Percentiles rank a stretch among this genome's conserved stretches.
These are phyloP conservation scores for Phytopythium boreale DNA, from an alignment of 352 stramenopile species.

Conservation along the genomic window DNA sequence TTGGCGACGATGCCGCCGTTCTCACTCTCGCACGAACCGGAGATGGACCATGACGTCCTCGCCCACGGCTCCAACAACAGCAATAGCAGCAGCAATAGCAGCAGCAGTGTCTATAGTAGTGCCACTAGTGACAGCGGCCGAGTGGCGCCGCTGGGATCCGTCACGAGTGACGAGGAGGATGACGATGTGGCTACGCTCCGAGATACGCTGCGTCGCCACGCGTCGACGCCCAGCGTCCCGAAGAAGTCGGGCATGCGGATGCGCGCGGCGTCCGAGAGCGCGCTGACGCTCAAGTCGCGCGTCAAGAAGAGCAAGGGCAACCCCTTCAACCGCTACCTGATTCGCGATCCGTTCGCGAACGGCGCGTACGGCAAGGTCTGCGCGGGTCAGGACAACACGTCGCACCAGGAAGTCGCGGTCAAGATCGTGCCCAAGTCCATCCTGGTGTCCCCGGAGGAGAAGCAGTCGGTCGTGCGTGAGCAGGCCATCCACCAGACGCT, in stretches of 20 bases:
- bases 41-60: not conserved
- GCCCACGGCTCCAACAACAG: constrained; percentile 6
- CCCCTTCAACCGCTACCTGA: constrained; percentile 38
- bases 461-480: constrained; percentile 70
- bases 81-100: constrained; percentile 13
- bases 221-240: constrained; percentile 6
- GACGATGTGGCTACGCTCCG: not conserved
- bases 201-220: constrained; percentile 1
- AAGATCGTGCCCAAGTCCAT: constrained; percentile 81
- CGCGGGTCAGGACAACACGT: constrained; percentile 42
- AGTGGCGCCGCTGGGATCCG: constrained; percentile 9
- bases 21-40: not conserved
- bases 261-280: constrained; percentile 29
- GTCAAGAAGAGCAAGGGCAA: constrained; percentile 63
- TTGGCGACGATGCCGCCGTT: not conserved
- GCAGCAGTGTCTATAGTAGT: constrained; percentile 18
- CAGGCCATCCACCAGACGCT: constrained; percentile 66
- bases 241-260: constrained; percentile 13
- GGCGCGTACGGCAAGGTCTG: constrained; percentile 69
- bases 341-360: constrained; percentile 69
- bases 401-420: constrained; percentile 56
- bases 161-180: not conserved
- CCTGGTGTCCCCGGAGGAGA: constrained; percentile 62
- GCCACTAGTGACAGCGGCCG: constrained; percentile 7
- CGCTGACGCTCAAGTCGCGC: constrained; percentile 36